A percentile compares a stretch with the other conserved stretches of the same genome.
These are phyloP conservation scores for Lactarius pseudohatsudake DNA, from an alignment of 768 basidiomycete species.

Conservation along the genomic window DNA sequence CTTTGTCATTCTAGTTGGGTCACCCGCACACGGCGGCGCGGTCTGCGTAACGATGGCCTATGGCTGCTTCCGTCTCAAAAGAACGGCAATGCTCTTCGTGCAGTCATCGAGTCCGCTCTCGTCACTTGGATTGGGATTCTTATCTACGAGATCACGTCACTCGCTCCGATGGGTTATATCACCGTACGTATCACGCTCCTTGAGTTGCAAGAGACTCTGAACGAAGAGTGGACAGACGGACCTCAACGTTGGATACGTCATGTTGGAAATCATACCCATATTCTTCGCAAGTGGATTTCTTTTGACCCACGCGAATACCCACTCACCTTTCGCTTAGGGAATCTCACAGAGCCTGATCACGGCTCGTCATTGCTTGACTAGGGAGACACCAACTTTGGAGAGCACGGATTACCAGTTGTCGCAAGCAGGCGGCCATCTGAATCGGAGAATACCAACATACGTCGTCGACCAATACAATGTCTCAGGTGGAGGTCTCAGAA, in stretches of 20 bases:
- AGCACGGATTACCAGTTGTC: not conserved
- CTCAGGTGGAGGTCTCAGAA: not conserved
- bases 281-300: conserved; percentile 19
- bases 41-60: not conserved
- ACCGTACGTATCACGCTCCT: conserved; percentile 20
- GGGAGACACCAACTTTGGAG: not conserved
- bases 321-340: conserved; percentile 21
- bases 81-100: conserved; percentile 22
- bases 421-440: not conserved
- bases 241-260: conserved; percentile 7
- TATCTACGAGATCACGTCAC: conserved; percentile 29
- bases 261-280: conserved; percentile 12
- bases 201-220: not conserved
- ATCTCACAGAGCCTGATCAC: conserved; percentile 34
- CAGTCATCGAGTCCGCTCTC: conserved; percentile 31
- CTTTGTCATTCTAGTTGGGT: not conserved
- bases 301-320: not conserved
- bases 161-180: conserved; percentile 30
- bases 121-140: conserved; percentile 35
- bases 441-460: not conserved
- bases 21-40: not conserved
- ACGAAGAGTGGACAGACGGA: not conserved
- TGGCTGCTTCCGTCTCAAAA: not conserved
- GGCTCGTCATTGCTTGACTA: conserved; percentile 28
- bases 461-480: not conserved